Conservation (phyloP, 177 flowering plant species). For the Telopea speciosissima region DNA sequence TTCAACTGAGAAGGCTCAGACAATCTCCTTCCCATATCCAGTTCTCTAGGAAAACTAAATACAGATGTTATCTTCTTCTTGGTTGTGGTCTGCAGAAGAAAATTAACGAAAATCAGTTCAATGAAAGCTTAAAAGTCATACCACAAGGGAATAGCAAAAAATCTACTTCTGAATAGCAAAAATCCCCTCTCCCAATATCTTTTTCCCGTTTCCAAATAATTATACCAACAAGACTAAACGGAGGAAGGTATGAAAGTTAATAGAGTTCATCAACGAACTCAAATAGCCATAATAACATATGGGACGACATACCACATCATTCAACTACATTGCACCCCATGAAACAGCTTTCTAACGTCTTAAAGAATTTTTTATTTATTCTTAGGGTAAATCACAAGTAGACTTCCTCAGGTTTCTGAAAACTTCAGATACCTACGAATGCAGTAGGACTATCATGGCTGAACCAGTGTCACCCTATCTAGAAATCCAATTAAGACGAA, state of each 20-base stretch:
- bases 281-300: background rate
- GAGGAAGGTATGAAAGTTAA: background rate
- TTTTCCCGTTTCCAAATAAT: background rate
- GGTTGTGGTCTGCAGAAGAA: slow-evolving; percentile 60
- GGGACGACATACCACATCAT: background rate
- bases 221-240: background rate
- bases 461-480: no score
- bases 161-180: background rate
- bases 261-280: background rate
- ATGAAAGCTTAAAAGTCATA: background rate
- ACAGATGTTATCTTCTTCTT: slow-evolving; percentile 85
- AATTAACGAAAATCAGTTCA: slow-evolving; percentile 2
- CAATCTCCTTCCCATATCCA: slow-evolving; percentile 66
- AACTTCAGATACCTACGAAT: no score
- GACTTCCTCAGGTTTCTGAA: no score
- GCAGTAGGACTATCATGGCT: no score
- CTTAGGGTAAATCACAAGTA: no score
- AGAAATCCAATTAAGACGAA: no score
- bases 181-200: no score
- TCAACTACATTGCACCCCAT: background rate
- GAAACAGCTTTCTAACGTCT: background rate
- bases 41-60: slow-evolving; percentile 68
- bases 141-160: background rate
- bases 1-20: slow-evolving; percentile 42
- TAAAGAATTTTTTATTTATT: no score